A percentile compares a stretch with the other conserved stretches of the same genome.
Conservation (phyloP, 148 eudicot genomes). For the Silene latifolia region DNA sequence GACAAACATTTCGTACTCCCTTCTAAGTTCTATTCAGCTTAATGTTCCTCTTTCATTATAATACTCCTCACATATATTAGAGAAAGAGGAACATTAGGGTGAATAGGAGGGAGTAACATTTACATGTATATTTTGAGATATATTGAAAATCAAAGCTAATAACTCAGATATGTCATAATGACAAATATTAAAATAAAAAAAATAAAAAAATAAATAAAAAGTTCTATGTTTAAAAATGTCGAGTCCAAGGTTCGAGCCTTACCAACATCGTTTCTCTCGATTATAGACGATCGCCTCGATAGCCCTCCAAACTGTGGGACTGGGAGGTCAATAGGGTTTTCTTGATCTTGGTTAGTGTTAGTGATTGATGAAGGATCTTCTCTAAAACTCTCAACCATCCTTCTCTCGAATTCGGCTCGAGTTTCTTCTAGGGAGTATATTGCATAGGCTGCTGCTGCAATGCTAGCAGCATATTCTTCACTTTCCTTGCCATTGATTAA, state of each 20-base stretch:
- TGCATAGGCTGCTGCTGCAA: conserved; percentile 80
- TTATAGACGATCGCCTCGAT: conserved; percentile 23
- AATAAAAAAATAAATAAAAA: too few species aligned
- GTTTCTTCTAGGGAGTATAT: conserved; percentile 54
- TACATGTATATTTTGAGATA: too few species aligned
- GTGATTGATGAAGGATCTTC: conserved; percentile 20
- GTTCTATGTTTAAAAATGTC: neutral
- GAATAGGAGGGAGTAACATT: too few species aligned
- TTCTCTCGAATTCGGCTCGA: conserved; percentile 27
- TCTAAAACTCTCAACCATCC: conserved; percentile 37
- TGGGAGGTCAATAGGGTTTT: conserved; percentile 1
- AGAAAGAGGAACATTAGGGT: too few species aligned
- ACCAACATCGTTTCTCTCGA: conserved; percentile 32
- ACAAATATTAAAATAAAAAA: too few species aligned
- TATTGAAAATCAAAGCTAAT: too few species aligned
- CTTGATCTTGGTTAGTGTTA: conserved; percentile 2
- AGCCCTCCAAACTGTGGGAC: conserved; percentile 7
- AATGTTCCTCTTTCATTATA: too few species aligned
- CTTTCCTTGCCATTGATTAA: conserved; percentile 23
- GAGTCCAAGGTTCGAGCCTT: neutral
- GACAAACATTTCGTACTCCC: too few species aligned
- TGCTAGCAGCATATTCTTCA: conserved; percentile 52
- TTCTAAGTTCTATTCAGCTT: too few species aligned
- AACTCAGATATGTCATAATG: too few species aligned
- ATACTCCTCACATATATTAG: too few species aligned